Evolutionary conservation across 257 asterid species (phyloP).

Genomic region (Marsdenia floribunda): DNA sequence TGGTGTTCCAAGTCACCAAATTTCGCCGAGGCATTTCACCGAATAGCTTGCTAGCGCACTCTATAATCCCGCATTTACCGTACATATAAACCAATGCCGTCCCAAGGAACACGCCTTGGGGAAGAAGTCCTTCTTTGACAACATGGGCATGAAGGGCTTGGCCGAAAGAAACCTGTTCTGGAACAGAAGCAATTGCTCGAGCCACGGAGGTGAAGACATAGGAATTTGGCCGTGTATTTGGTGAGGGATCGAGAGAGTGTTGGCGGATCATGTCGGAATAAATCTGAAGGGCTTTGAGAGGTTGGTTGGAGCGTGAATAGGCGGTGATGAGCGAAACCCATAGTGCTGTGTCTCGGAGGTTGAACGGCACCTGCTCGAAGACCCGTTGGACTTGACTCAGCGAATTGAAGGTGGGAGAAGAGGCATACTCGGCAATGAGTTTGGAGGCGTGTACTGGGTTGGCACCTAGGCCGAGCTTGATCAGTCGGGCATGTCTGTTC

Average conservation of each 20-base stretch:
- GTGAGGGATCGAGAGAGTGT: not conserved
- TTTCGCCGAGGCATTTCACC: constrained; percentile 37
- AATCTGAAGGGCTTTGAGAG: constrained; percentile 27
- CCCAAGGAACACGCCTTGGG: constrained; percentile 19
- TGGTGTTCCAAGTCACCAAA: constrained; percentile 38
- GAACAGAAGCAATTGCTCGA: constrained; percentile 34
- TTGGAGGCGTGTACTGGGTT: constrained; percentile 26
- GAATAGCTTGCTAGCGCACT: constrained; percentile 22
- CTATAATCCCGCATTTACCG: constrained; percentile 24
- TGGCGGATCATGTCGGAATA: constrained; percentile 27
- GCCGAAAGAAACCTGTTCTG: constrained; percentile 27
- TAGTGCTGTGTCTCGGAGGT: constrained; percentile 30
- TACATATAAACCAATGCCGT: constrained; percentile 36
- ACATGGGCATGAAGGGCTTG: constrained; percentile 26
- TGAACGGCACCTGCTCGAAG: constrained; percentile 37
- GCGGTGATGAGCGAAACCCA: constrained; percentile 43
- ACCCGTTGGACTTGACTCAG: constrained; percentile 27
- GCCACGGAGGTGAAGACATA: constrained; percentile 34
- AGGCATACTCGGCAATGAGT: constrained; percentile 23
- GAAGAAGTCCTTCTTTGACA: constrained; percentile 22
- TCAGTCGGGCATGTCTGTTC: constrained; percentile 32
- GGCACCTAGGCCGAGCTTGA: constrained; percentile 36
- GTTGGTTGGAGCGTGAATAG: constrained; percentile 27
- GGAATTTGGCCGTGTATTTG: constrained; percentile 23
- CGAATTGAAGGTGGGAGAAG: constrained; percentile 1